Conservation (phyloP, 768 basidiomycete genomes). For the Hortiboletus flavorubellus region DNA sequence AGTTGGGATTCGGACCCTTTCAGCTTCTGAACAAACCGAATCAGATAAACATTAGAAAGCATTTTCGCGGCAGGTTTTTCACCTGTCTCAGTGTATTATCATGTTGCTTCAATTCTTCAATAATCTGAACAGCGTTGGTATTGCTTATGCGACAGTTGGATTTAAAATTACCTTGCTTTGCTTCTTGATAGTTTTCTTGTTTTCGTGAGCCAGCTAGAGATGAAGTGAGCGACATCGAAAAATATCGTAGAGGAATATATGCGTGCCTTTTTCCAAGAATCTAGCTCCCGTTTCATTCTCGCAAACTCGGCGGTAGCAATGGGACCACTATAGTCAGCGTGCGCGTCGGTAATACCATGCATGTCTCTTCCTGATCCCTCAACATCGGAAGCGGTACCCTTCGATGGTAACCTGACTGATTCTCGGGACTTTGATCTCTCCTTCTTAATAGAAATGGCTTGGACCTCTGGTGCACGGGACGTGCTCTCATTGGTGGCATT, state of each 20-base stretch:
- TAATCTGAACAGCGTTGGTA: slow-evolving; percentile 36
- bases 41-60: not conserved
- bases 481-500: slow-evolving; percentile 13
- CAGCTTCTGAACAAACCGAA: slow-evolving; percentile 32
- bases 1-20: slow-evolving; percentile 47
- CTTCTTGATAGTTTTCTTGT: slow-evolving; percentile 50
- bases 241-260: not conserved
- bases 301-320: slow-evolving; percentile 48
- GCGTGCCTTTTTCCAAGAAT: slow-evolving; percentile 46
- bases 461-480: slow-evolving; percentile 9
- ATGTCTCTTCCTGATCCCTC: slow-evolving; percentile 26
- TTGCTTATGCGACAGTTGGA: not conserved
- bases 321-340: slow-evolving; percentile 30
- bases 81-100: slow-evolving; percentile 39
- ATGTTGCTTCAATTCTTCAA: slow-evolving; percentile 51
- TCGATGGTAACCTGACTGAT: slow-evolving; percentile 19
- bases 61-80: not conserved
- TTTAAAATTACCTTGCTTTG: slow-evolving; percentile 49
- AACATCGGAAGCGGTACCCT: slow-evolving; percentile 26
- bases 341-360: slow-evolving; percentile 11
- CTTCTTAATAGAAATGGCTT: slow-evolving; percentile 15
- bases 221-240: slow-evolving; percentile 1
- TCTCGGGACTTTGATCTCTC: slow-evolving; percentile 40
- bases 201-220: slow-evolving; percentile 38
- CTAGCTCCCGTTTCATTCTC: slow-evolving; percentile 56